A percentile compares a stretch with the other conserved stretches of the same genome.
phyloP scores from a whole-genome alignment of 768 basidiomycete species.

The Agrocybe praecox region DNA sequence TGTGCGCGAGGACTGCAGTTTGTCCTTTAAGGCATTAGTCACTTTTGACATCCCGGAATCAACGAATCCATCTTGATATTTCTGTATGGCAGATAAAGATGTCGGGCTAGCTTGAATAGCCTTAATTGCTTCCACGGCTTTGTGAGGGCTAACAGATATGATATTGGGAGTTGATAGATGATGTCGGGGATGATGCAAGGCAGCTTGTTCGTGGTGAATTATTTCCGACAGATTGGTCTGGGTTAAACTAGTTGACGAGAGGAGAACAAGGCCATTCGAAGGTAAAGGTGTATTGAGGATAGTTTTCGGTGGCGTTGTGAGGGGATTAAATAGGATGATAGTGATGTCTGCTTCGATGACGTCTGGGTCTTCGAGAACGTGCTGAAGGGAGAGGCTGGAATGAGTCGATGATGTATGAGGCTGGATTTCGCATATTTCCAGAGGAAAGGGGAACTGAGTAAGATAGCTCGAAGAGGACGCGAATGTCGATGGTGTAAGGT shows the following conservation, averaged over 20 bases:
- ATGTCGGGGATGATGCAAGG: conserved; percentile 13
- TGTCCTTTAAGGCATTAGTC: conserved; percentile 37
- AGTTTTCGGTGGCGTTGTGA: conserved; percentile 48
- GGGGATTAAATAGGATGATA: conserved; percentile 65
- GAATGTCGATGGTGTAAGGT: conserved; percentile 22
- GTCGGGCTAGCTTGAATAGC: conserved; percentile 46
- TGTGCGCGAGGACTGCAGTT: background rate
- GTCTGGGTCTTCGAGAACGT: conserved; percentile 19
- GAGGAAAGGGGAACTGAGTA: conserved; percentile 51
- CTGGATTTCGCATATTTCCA: conserved; percentile 49
- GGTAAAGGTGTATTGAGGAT: conserved; percentile 35
- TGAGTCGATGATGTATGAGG: conserved; percentile 12
- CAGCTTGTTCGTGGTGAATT: conserved; percentile 6
- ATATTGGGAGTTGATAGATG: conserved; percentile 24
- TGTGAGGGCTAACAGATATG: conserved; percentile 58
- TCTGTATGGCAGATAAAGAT: conserved; percentile 55
- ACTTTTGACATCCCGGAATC: conserved; percentile 61
- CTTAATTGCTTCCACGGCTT: conserved; percentile 56
- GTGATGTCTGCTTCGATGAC: conserved; percentile 59
- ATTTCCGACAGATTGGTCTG: conserved; percentile 15
- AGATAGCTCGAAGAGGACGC: conserved; percentile 53
- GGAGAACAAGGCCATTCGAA: conserved; percentile 44
- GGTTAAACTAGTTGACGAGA: conserved; percentile 36
- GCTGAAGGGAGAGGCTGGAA: conserved; percentile 15
- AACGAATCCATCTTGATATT: conserved; percentile 63